Conservation (phyloP, 1,284 basidiomycete genomes). For the Fomitiporia mediterranea region DNA sequence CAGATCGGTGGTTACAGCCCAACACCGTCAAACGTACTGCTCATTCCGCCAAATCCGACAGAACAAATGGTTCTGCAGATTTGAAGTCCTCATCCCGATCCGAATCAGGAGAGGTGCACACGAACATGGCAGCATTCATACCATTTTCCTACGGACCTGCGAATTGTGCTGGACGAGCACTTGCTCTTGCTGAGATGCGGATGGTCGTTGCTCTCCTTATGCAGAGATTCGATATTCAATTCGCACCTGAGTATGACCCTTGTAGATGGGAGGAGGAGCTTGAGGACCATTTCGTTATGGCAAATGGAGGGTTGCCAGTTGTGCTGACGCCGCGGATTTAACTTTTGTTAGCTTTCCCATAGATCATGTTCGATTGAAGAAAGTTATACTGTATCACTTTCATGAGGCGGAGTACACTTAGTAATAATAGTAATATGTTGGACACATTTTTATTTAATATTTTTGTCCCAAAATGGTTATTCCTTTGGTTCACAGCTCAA, state of each 20-base stretch:
- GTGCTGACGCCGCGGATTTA: conserved; percentile 9
- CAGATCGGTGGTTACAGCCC: conserved; percentile 37
- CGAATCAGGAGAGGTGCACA: conserved; percentile 7
- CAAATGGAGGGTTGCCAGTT: conserved; percentile 28
- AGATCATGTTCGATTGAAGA: no score
- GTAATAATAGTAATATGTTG: no score
- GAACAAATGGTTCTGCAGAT: not conserved
- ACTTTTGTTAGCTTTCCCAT: no score
- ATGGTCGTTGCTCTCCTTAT: conserved; percentile 28
- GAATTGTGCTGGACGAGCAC: conserved; percentile 32
- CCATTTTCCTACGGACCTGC: conserved; percentile 34
- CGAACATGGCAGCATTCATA: conserved; percentile 37
- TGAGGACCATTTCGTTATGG: conserved; percentile 30
- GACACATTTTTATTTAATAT: no score
- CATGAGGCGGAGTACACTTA: no score
- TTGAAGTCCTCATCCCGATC: no score
- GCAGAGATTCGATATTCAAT: conserved; percentile 30
- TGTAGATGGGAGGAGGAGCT: conserved; percentile 28
- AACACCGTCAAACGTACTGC: not conserved
- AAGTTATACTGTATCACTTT: no score
- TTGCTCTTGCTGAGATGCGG: conserved; percentile 32
- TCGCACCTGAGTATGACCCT: conserved; percentile 28
- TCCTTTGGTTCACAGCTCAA: no score
- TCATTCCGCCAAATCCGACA: not conserved
- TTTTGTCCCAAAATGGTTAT: no score